Conservation (phyloP, 2,329 filamentous ascomycete species). For the Nemania diffusa region DNA sequence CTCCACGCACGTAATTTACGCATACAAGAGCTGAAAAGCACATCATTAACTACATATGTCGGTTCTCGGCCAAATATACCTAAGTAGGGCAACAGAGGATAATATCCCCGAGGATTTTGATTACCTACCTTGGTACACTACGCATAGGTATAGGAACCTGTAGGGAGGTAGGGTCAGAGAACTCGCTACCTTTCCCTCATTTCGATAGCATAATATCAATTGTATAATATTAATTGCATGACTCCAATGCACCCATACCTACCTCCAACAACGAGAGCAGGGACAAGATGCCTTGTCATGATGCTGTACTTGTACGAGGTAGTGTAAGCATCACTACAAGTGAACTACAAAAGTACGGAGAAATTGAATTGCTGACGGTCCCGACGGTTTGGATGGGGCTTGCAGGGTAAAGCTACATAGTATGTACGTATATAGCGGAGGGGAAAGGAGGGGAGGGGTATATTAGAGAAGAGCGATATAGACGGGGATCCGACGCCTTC, state of each 20-base stretch:
- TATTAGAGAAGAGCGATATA: constrained; percentile 1
- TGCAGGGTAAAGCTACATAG: constrained; percentile 19
- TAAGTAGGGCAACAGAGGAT: neutral
- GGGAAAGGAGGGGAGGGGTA: neutral
- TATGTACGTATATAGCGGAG: constrained; percentile 1
- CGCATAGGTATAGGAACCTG: too few relatives aligned
- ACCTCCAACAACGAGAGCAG: too few relatives aligned
- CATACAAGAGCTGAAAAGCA: constrained; percentile 7
- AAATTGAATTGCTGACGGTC: constrained; percentile 29
- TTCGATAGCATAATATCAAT: too few relatives aligned
- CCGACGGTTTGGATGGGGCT: constrained; percentile 35
- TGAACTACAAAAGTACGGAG: neutral
- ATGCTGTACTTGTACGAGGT: neutral
- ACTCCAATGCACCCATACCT: too few relatives aligned
- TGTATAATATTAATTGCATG: too few relatives aligned
- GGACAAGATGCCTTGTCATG: too few relatives aligned
- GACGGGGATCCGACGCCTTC: constrained; percentile 22
- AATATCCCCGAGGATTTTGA: neutral
- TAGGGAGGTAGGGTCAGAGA: too few relatives aligned
- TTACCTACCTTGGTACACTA: too few relatives aligned
- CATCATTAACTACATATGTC: neutral
- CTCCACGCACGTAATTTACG: constrained; percentile 1
- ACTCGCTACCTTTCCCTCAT: too few relatives aligned
- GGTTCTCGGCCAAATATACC: constrained; percentile 18
- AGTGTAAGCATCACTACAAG: neutral